These are phyloP conservation scores for Xylariomycetidae sp. DNA, from an alignment of 2,329 filamentous ascomycete genomes.

Conservation along the genomic window DNA sequence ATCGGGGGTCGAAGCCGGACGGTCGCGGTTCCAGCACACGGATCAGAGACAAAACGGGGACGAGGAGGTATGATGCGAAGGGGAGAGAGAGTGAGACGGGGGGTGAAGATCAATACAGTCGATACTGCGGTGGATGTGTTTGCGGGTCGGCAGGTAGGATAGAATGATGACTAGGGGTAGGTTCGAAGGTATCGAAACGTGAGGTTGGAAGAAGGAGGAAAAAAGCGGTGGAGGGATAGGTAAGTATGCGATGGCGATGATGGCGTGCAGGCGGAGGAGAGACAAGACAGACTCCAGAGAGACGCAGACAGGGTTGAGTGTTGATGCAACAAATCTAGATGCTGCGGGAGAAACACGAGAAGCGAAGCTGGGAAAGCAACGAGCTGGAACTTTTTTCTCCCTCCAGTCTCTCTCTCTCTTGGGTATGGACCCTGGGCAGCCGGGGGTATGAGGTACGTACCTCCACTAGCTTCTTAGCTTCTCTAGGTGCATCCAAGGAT, in stretches of 20 bases:
- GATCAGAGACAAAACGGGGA: slow-evolving; percentile 9
- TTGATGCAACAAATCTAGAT: slow-evolving; percentile 16
- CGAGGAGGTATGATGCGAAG: slow-evolving; percentile 13
- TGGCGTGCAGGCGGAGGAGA: slow-evolving; percentile 14
- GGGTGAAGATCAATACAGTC: not conserved
- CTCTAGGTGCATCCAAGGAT: too few species aligned
- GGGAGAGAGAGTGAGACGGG: slow-evolving; percentile 4
- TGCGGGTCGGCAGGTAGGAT: slow-evolving; percentile 3
- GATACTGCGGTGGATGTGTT: not conserved
- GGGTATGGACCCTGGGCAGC: too few species aligned
- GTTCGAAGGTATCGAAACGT: slow-evolving; percentile 2
- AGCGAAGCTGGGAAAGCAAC: slow-evolving; percentile 4
- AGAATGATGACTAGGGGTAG: slow-evolving; percentile 8
- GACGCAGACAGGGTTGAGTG: too few species aligned
- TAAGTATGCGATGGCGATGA: slow-evolving; percentile 17
- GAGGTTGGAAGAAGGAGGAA: not conserved
- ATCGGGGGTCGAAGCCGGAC: slow-evolving; percentile 16
- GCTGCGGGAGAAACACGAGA: slow-evolving; percentile 10
- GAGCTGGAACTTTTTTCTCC: slow-evolving; percentile 4
- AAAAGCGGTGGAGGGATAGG: slow-evolving; percentile 8
- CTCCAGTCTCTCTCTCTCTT: too few species aligned
- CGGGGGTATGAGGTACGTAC: too few species aligned
- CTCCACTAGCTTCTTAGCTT: too few species aligned
- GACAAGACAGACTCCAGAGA: too few species aligned
- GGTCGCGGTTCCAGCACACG: slow-evolving; percentile 15